Conservation (phyloP, 2,329 filamentous ascomycete species). For the Rhinocladiella similis region DNA sequence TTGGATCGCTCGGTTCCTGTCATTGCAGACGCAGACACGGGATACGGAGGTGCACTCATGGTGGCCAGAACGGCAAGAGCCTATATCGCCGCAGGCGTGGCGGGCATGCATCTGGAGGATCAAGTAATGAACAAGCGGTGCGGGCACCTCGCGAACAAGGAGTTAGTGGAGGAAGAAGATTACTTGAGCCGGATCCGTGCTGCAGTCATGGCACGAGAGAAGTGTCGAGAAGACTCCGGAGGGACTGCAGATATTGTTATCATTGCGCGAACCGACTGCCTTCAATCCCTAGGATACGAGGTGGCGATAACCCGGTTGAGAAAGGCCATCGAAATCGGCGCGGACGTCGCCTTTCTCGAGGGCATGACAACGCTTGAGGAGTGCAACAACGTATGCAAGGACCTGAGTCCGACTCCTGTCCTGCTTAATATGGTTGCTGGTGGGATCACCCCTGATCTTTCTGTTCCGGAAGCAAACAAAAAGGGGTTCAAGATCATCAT, state of each 20-base stretch:
- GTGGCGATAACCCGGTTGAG: conserved; percentile 38
- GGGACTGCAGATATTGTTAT: conserved; percentile 41
- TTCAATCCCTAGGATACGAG: conserved; percentile 37
- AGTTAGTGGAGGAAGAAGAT: conserved; percentile 37
- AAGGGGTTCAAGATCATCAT: conserved; percentile 46
- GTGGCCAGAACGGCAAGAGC: conserved; percentile 50
- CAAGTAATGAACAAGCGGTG: conserved; percentile 42
- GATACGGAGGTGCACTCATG: conserved; percentile 52
- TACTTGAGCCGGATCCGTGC: conserved; percentile 40
- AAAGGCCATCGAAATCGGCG: conserved; percentile 40
- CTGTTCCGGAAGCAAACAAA: conserved; percentile 39
- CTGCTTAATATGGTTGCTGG: conserved; percentile 48
- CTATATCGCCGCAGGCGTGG: conserved; percentile 55
- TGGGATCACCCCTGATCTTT: conserved; percentile 40
- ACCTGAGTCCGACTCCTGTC: conserved; percentile 41
- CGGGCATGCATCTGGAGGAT: conserved; percentile 59
- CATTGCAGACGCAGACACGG: conserved; percentile 55
- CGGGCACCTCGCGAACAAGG: conserved; percentile 41
- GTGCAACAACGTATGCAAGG: conserved; percentile 36
- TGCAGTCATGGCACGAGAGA: conserved; percentile 40
- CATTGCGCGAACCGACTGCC: conserved; percentile 44
- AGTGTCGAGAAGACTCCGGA: conserved; percentile 14
- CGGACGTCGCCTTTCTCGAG: conserved; percentile 44
- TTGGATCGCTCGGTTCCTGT: conserved; percentile 50
- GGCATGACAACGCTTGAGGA: conserved; percentile 41